Evolutionary conservation across 768 basidiomycete species (phyloP).

Genomic region (Steccherinum ochraceum): DNA sequence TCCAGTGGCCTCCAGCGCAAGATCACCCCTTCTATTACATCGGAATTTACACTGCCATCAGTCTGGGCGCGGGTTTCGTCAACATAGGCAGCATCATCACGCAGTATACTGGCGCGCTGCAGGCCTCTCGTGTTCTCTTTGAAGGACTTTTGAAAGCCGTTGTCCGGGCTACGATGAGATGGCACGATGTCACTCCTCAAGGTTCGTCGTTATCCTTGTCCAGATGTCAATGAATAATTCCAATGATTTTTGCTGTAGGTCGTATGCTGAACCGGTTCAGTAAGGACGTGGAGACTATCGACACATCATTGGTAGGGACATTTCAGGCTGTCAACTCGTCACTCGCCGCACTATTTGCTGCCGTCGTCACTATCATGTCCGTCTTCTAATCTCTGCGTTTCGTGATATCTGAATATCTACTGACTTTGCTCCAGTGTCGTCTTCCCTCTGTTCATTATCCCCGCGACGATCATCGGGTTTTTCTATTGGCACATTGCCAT

Average conservation of each 20-base stretch:
- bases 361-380: conserved; percentile 66
- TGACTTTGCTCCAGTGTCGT: conserved; percentile 38
- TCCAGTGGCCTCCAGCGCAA: conserved; percentile 39
- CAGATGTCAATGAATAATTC: conserved; percentile 79
- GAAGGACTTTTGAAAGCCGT: conserved; percentile 59
- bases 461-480: conserved; percentile 66
- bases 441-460: conserved; percentile 80
- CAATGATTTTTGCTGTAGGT: conserved; percentile 42
- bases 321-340: conserved; percentile 75
- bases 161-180: conserved; percentile 78
- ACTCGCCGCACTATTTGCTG: conserved; percentile 69
- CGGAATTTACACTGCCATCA: conserved; percentile 58
- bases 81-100: conserved; percentile 40
- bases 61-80: conserved; percentile 40
- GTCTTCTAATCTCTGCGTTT: conserved; percentile 17
- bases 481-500: conserved; percentile 65
- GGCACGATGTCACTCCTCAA: conserved; percentile 79
- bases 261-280: not conserved
- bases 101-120: conserved; percentile 55
- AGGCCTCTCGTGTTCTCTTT: conserved; percentile 30
- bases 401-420: conserved; percentile 12
- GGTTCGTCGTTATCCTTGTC: too few relatives aligned
- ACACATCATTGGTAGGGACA: conserved; percentile 60
- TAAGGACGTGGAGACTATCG: conserved; percentile 82
- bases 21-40: conserved; percentile 70